These are phyloP conservation scores for Ceratocystis ficicola DNA, from an alignment of 2,329 filamentous ascomycete genomes.

Conservation along the genomic window DNA sequence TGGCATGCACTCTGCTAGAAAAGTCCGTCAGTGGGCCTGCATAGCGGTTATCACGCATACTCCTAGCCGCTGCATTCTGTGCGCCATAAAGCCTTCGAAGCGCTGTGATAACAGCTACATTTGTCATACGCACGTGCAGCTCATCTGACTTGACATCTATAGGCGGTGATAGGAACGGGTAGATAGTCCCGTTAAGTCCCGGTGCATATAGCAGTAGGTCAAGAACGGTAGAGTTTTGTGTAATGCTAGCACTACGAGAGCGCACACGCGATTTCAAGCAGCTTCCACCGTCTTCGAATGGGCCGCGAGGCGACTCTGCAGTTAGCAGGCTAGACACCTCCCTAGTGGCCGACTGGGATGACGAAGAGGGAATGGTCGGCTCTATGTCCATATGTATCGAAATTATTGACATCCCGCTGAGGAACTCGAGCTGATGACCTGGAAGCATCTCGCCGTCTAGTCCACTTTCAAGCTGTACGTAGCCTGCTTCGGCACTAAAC, in stretches of 20 bases:
- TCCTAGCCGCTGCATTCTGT: not conserved
- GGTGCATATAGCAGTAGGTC: slow-evolving; percentile 17
- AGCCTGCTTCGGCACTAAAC: not conserved
- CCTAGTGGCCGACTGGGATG: not conserved
- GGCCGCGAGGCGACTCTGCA: not conserved
- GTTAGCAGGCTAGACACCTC: not conserved
- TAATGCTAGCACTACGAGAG: slow-evolving; percentile 5
- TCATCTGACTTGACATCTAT: not conserved
- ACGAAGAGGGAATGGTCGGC: not conserved
- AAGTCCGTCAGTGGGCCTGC: slow-evolving; percentile 19
- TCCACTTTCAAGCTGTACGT: not conserved
- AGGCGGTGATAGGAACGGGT: slow-evolving; percentile 16
- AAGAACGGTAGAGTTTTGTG: not conserved
- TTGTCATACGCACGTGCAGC: slow-evolving; percentile 12
- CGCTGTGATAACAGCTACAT: slow-evolving; percentile 12
- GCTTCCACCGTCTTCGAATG: not conserved
- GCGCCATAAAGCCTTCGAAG: slow-evolving; percentile 13
- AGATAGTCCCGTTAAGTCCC: slow-evolving; percentile 7
- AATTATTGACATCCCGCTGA: slow-evolving; percentile 9
- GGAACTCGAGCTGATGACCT: not conserved
- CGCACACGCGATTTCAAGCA: not conserved
- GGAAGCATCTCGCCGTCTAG: slow-evolving; percentile 8
- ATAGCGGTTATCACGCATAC: slow-evolving; percentile 11
- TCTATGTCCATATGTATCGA: slow-evolving; percentile 17
- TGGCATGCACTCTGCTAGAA: slow-evolving; percentile 16